Evolutionary conservation across 768 basidiomycete species (phyloP).

Genomic region (Tubosaeta sp.): DNA sequence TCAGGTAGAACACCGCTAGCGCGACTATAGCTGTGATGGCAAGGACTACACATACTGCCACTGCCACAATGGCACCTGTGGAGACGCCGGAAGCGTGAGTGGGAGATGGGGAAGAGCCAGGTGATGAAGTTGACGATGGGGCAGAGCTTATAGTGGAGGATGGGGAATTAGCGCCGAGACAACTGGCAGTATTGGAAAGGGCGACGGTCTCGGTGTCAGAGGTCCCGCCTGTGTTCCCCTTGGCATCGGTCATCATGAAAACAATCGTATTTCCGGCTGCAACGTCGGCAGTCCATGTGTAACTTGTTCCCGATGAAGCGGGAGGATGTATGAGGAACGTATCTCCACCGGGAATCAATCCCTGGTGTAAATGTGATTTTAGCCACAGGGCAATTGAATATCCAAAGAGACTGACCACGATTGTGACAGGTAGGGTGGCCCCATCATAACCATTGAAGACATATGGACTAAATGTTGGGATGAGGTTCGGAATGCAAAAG

Average conservation of each 20-base stretch:
- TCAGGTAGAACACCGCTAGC: constrained; percentile 49
- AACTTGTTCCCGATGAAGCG: constrained; percentile 29
- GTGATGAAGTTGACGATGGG: constrained; percentile 21
- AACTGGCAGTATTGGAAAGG: constrained; percentile 44
- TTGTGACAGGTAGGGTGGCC: constrained; percentile 52
- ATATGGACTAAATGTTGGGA: constrained; percentile 37
- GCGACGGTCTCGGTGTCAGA: constrained; percentile 51
- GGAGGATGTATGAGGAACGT: constrained; percentile 43
- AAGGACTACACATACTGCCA: constrained; percentile 48
- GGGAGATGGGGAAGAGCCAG: constrained; percentile 15
- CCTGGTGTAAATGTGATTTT: constrained; percentile 32
- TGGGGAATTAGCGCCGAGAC: constrained; percentile 51
- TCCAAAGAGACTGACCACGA: constrained; percentile 38
- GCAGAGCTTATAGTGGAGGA: constrained; percentile 40
- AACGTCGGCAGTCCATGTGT: constrained; percentile 55
- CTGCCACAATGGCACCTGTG: constrained; percentile 45
- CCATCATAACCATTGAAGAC: constrained; percentile 39
- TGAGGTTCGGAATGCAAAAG: constrained; percentile 3
- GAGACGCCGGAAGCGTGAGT: constrained; percentile 29
- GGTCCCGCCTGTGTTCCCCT: constrained; percentile 52
- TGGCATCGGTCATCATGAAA: constrained; percentile 52
- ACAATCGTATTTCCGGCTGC: constrained; percentile 54
- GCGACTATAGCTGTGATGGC: constrained; percentile 50
- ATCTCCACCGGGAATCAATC: constrained; percentile 60
- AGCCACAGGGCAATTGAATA: not conserved